Conservation (phyloP, 169 alveolate species). For the Plasmodium vivax region DNA sequence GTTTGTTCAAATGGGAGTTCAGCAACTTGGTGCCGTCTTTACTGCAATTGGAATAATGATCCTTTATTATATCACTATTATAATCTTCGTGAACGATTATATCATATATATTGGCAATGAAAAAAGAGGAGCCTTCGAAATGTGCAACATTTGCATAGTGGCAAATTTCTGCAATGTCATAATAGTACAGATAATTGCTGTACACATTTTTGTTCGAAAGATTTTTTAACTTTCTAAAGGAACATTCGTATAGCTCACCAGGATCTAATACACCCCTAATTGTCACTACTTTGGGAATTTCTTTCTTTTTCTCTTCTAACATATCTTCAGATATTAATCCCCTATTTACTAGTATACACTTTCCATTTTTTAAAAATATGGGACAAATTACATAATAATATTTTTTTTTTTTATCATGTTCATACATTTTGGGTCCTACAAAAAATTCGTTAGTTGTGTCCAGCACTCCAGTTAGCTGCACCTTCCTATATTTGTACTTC, state of each 20-base stretch:
- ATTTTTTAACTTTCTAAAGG: slow-evolving; percentile 41
- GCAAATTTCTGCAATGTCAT: slow-evolving; percentile 82
- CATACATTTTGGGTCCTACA: slow-evolving; percentile 87
- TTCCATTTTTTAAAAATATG: slow-evolving; percentile 86
- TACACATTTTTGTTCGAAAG: slow-evolving; percentile 61
- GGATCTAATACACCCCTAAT: slow-evolving; percentile 87
- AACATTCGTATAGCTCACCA: slow-evolving; percentile 83
- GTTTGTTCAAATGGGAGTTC: background rate
- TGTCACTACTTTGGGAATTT: slow-evolving; percentile 86
- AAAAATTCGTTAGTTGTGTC: slow-evolving; percentile 84
- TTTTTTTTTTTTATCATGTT: slow-evolving; percentile 66
- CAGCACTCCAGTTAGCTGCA: slow-evolving; percentile 85
- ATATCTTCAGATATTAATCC: slow-evolving; percentile 83
- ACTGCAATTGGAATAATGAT: slow-evolving; percentile 14
- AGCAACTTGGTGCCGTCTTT: slow-evolving; percentile 16
- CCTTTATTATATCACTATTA: slow-evolving; percentile 13
- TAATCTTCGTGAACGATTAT: slow-evolving; percentile 86
- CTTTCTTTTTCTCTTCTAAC: slow-evolving; percentile 73
- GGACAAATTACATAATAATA: slow-evolving; percentile 86
- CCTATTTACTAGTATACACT: slow-evolving; percentile 84
- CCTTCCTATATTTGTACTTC: slow-evolving; percentile 75
- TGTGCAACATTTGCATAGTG: slow-evolving; percentile 75
- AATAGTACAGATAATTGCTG: slow-evolving; percentile 78
- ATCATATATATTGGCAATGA: slow-evolving; percentile 85
- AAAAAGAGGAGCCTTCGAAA: slow-evolving; percentile 74